Percentiles rank a stretch among this genome's conserved stretches.
phyloP scores from a whole-genome alignment of 306 rosid genomes.

The Casuarina glauca region DNA sequence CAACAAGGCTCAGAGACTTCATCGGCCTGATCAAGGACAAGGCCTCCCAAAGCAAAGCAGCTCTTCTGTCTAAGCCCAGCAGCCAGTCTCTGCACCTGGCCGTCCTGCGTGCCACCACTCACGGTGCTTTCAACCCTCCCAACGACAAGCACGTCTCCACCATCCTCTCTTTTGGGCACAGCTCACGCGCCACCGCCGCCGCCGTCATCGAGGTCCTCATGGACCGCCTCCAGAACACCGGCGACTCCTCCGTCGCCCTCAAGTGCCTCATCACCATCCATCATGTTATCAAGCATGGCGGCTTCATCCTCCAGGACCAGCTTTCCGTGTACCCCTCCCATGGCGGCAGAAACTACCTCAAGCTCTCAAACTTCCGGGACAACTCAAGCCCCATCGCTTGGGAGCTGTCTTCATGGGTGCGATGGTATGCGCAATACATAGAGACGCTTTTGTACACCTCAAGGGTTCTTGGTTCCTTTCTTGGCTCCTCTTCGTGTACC shows the following conservation, averaged over 20 bases:
- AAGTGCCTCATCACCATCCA: slow-evolving; percentile 81
- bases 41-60: slow-evolving; percentile 83
- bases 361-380: slow-evolving; percentile 83
- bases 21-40: slow-evolving; percentile 79
- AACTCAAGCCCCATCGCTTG: slow-evolving; percentile 40
- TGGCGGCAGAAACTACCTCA: slow-evolving; percentile 91
- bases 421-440: slow-evolving; percentile 74
- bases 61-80: slow-evolving; percentile 47
- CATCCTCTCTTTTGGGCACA: slow-evolving; percentile 61
- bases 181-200: slow-evolving; percentile 83
- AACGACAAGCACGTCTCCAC: slow-evolving; percentile 44
- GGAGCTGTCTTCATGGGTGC: slow-evolving; percentile 82
- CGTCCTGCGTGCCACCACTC: slow-evolving; percentile 81
- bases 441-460: slow-evolving; percentile 55
- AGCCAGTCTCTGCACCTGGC: slow-evolving; percentile 46
- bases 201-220: slow-evolving; percentile 60
- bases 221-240: slow-evolving; percentile 79
- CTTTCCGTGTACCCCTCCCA: slow-evolving; percentile 64
- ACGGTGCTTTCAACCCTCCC: slow-evolving; percentile 64
- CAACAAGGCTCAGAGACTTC: slow-evolving; percentile 40
- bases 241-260: slow-evolving; percentile 81
- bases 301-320: slow-evolving; percentile 88
- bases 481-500: slow-evolving; percentile 26
- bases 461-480: slow-evolving; percentile 52
- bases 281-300: slow-evolving; percentile 56